These are phyloP conservation scores for Colletotrichum truncatum DNA, from an alignment of 2,329 filamentous ascomycete species.

Conservation along the genomic window DNA sequence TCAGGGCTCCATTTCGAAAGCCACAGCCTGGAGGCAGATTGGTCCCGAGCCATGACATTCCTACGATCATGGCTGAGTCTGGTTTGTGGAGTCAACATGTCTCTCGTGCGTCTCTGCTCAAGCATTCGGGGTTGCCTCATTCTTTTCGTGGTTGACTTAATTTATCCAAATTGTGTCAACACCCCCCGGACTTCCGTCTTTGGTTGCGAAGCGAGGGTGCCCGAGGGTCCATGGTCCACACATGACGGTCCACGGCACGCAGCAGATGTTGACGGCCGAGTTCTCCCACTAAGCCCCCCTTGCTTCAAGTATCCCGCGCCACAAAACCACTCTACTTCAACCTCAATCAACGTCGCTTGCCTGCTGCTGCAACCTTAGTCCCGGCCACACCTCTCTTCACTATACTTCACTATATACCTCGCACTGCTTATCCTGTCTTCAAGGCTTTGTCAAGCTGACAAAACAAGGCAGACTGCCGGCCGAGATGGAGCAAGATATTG, in stretches of 20 bases:
- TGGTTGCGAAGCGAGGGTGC: constrained; percentile 12
- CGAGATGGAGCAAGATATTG: constrained; percentile 43
- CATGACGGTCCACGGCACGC: constrained; percentile 9
- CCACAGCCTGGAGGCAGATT: constrained; percentile 4
- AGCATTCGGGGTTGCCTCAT: constrained; percentile 11
- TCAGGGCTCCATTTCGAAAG: constrained; percentile 22
- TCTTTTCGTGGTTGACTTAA: constrained; percentile 17
- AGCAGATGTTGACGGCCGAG: constrained; percentile 7
- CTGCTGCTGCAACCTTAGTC: not conserved
- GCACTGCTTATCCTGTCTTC: not conserved
- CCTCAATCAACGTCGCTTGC: constrained; percentile 13
- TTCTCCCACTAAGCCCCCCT: not conserved
- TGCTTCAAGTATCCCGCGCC: constrained; percentile 1
- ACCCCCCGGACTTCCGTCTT: constrained; percentile 24
- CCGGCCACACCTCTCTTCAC: not conserved
- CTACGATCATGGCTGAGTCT: not conserved
- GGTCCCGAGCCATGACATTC: constrained; percentile 10
- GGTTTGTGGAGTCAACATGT: constrained; percentile 17
- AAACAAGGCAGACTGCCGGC: constrained; percentile 41
- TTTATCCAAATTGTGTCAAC: constrained; percentile 32
- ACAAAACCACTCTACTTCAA: constrained; percentile 27
- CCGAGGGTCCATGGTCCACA: constrained; percentile 7
- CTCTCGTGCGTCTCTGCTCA: not conserved
- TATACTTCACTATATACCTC: too few relatives aligned
- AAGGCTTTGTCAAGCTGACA: constrained; percentile 30